These are phyloP conservation scores for Leavenworthia alabamica DNA, from an alignment of 345 rosid genomes.

Conservation along the genomic window DNA sequence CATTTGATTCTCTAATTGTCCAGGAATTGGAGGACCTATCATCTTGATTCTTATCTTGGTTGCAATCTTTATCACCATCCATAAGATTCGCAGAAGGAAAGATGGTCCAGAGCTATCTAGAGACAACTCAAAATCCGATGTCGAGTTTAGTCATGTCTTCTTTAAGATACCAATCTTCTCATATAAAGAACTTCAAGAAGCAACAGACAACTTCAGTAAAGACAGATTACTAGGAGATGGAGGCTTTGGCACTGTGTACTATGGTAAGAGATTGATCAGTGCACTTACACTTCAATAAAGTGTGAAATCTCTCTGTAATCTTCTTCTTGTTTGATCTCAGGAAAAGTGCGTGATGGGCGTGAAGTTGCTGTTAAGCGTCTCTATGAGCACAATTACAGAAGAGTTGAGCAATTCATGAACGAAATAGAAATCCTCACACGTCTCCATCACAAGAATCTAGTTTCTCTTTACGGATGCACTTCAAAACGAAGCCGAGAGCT, in stretches of 20 bases:
- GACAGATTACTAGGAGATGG: conserved; percentile 58
- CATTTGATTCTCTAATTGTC: conserved; percentile 8
- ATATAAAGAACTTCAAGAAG: conserved; percentile 52
- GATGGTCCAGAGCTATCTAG: conserved; percentile 27
- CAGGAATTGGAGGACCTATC: conserved; percentile 36
- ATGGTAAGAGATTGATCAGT: conserved; percentile 41
- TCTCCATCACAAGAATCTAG: conserved; percentile 57
- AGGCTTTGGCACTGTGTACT: conserved; percentile 64
- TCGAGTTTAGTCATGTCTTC: conserved; percentile 31
- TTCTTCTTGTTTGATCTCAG: conserved; percentile 22
- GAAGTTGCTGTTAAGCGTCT: conserved; percentile 73
- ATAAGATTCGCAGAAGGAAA: conserved; percentile 16
- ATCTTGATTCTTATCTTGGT: conserved; percentile 16
- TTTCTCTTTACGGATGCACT: conserved; percentile 63
- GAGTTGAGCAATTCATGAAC: conserved; percentile 48
- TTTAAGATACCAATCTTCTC: conserved; percentile 52
- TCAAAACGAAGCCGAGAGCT: conserved; percentile 49
- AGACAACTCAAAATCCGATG: conserved; percentile 32
- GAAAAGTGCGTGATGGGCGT: conserved; percentile 54
- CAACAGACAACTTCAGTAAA: conserved; percentile 46
- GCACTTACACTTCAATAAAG: background rate
- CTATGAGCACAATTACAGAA: conserved; percentile 44
- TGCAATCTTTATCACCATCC: conserved; percentile 3
- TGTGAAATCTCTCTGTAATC: background rate
- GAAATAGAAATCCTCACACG: conserved; percentile 55